Base-by-base conservation (phyloP, 2,329 filamentous ascomycete genomes). In the Clarireedia hainanense region DNA sequence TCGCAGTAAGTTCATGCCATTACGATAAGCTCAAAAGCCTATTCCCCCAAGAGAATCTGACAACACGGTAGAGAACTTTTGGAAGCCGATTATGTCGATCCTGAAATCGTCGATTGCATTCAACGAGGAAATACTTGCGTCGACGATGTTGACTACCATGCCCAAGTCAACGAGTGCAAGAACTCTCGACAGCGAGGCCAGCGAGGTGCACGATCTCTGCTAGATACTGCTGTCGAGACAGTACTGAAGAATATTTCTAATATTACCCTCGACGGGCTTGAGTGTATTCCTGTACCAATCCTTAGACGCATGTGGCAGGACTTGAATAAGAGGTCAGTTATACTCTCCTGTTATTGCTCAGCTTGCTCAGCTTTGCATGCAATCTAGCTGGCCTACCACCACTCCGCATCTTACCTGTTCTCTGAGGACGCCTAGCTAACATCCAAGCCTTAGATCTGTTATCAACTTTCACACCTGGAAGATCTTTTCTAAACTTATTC, bases 401-500 rank as follows among this genome's bases (percentile, higher is more conserved):
- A 34, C 27, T 34, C 3, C 10, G 10, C 30, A 34, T 34, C 30
- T 12, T 4, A 34, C 12, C 30, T 34, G 30, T 34, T 2, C 30
- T 34, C 20, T 34, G 30, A 34, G 10, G 12, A 34, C 9, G 12
- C 30, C 30, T 14, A 34, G 30, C 30, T 34, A 10, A 34, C 30
- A 34, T 34, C 30, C 30, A 34, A 14, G 30, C n/a, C n/a, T 0
- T 27, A 69, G 67, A 56, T 59, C 54, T 49, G 10, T 56, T 2
- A 47, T 66, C 27, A 64, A 59, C 12, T 62, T 70, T 26, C 47
- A 65, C 34, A 57, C 62, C 3, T 70, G 67, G 67, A 58, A 56
- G 17, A 61, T 65, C 0, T 67, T 70, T 54, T 64, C 63, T 7
- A 65, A 60, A 40, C n/a, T 63, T 36, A 60, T 67, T 7, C 51